Conservation (phyloP, 2,329 filamentous ascomycete species). For the Ophiostoma tasmaniense region DNA sequence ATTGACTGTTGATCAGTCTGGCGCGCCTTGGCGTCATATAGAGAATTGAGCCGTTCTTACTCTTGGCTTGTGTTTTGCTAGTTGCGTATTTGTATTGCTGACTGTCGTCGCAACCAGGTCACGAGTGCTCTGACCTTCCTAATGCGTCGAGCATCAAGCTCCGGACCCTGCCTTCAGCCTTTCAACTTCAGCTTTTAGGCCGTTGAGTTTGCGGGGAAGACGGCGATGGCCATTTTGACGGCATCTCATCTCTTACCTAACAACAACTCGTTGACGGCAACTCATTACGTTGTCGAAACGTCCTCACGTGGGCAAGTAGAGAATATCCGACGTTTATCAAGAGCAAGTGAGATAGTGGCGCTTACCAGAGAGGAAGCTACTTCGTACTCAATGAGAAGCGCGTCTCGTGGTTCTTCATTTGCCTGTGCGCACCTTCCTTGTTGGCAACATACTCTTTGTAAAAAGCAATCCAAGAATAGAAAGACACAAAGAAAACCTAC, state of each 20-base stretch:
- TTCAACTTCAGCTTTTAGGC: too few relatives aligned
- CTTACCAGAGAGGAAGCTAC: neutral
- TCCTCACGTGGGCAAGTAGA: neutral
- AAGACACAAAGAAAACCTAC: too few relatives aligned
- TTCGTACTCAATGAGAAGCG: neutral
- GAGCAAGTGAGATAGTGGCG: neutral
- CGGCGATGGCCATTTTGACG: neutral
- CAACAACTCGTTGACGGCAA: neutral
- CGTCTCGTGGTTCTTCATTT: neutral
- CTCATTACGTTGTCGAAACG: neutral
- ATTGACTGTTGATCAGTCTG: too few relatives aligned
- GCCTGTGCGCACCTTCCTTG: neutral
- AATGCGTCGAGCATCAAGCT: neutral
- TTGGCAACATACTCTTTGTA: neutral
- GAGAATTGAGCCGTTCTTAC: neutral
- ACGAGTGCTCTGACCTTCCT: neutral
- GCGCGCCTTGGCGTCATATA: neutral
- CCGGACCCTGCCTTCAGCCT: neutral
- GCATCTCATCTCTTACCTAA: neutral
- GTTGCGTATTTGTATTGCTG: too few relatives aligned
- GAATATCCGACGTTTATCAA: neutral
- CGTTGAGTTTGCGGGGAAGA: neutral
- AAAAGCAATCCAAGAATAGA: neutral
- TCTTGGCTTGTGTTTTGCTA: neutral
- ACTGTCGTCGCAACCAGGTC: too few relatives aligned